phyloP scores from a whole-genome alignment of 176 grass and related monocot species.

The Juncus effusus region DNA sequence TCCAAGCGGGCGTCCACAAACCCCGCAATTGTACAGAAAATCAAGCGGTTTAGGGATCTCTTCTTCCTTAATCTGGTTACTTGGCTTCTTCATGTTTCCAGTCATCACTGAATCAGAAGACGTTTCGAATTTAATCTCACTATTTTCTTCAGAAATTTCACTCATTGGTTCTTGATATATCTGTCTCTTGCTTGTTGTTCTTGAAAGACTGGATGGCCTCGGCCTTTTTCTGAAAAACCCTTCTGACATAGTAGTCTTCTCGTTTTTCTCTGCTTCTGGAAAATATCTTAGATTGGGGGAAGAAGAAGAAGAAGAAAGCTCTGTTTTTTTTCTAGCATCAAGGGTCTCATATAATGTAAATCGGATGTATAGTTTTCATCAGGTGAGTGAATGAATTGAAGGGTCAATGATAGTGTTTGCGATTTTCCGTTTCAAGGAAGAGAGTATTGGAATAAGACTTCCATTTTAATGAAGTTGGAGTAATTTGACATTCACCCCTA shows the following conservation, averaged over 20 bases:
- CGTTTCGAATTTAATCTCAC: not conserved
- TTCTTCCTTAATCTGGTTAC: conserved; percentile 9
- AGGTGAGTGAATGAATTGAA: conserved; percentile 16
- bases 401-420: conserved; percentile 15
- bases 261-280: too few species aligned
- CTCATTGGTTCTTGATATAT: conserved; percentile 3
- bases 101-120: not conserved
- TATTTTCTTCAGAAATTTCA: conserved; percentile 5
- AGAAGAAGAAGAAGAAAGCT: not conserved
- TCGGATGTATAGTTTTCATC: conserved; percentile 16
- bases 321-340: not conserved
- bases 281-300: not conserved
- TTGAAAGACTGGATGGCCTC: not conserved
- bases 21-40: conserved; percentile 28
- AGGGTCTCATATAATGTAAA: conserved; percentile 12
- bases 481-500: not conserved
- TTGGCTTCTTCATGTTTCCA: conserved; percentile 8
- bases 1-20: conserved; percentile 28
- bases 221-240: conserved; percentile 11
- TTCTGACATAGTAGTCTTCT: conserved; percentile 24
- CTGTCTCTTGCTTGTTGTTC: conserved; percentile 31
- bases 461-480: not conserved
- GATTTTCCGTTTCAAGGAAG: conserved; percentile 28
- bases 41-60: conserved; percentile 19
- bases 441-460: not conserved